phyloP scores from a whole-genome alignment of 2,329 filamentous ascomycete species.

The Arthrinium phaeospermum region DNA sequence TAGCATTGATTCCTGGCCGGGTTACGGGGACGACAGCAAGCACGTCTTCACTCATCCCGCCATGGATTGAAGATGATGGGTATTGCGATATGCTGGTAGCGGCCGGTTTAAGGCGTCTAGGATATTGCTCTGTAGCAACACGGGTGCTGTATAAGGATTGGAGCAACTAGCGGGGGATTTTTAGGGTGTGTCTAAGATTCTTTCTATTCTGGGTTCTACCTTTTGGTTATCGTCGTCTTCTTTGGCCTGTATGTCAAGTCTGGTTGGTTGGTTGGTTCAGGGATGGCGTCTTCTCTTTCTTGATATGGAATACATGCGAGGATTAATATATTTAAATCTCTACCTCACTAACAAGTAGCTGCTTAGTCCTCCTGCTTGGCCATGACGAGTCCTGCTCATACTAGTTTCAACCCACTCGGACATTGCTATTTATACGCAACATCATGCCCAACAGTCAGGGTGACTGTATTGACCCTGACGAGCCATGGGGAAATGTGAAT shows the following conservation, averaged over 20 bases:
- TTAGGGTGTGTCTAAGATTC: not conserved
- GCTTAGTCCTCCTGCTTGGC: no score
- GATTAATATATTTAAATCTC: no score
- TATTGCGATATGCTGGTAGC: not conserved
- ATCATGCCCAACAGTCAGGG: no score
- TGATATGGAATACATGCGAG: not conserved
- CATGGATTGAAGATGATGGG: not conserved
- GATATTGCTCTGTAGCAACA: not conserved
- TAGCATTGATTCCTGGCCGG: not conserved
- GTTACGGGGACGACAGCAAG: conserved; percentile 16
- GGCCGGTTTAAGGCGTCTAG: not conserved
- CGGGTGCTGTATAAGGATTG: not conserved
- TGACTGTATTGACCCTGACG: no score
- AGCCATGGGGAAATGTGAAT: no score
- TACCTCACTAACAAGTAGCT: no score
- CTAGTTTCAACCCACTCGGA: no score
- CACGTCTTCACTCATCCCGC: conserved; percentile 19
- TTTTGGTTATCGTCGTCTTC: not conserved
- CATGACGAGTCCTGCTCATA: no score
- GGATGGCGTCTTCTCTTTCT: not conserved
- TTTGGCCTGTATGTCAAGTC: not conserved
- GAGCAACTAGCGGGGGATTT: not conserved
- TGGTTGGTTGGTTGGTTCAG: not conserved
- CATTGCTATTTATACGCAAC: no score
- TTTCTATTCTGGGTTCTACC: not conserved